Evolutionary conservation across 768 basidiomycete genomes (phyloP).

Genomic region (Mycena metata): DNA sequence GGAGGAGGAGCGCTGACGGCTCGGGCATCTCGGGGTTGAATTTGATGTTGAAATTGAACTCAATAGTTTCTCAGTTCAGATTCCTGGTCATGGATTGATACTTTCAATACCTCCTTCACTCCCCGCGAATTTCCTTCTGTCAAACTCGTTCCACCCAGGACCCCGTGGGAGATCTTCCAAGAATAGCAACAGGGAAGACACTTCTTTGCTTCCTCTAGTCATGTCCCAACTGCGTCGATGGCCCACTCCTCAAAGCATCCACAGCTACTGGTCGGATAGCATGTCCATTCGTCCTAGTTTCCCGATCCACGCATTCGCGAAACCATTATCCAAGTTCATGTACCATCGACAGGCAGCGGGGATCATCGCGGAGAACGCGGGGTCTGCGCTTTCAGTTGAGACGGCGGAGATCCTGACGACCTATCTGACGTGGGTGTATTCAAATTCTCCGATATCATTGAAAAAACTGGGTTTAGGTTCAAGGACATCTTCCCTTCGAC

Average conservation of each 20-base stretch:
- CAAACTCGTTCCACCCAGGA: too few species aligned
- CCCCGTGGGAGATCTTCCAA: too few species aligned
- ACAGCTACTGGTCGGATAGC: constrained; percentile 15
- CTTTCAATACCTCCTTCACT: too few species aligned
- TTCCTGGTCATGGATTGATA: too few species aligned
- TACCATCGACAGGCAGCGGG: constrained; percentile 2
- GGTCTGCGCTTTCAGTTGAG: neutral
- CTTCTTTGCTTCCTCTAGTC: neutral
- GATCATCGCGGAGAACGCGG: neutral
- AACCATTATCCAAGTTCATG: neutral
- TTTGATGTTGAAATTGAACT: too few species aligned
- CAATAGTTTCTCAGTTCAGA: too few species aligned
- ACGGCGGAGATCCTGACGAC: neutral
- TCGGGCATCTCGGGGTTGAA: too few species aligned
- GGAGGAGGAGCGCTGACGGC: too few species aligned
- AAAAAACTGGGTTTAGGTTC: neutral
- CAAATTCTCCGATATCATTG: too few species aligned
- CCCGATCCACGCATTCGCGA: neutral
- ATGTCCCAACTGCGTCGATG: neutral
- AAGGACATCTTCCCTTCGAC: constrained; percentile 1
- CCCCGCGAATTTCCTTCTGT: too few species aligned
- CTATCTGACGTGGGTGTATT: neutral
- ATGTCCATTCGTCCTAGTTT: neutral
- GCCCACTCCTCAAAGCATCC: neutral
- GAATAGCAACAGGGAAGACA: too few species aligned